phyloP scores from a whole-genome alignment of 345 rosid genomes.

The Linum trigynum region DNA sequence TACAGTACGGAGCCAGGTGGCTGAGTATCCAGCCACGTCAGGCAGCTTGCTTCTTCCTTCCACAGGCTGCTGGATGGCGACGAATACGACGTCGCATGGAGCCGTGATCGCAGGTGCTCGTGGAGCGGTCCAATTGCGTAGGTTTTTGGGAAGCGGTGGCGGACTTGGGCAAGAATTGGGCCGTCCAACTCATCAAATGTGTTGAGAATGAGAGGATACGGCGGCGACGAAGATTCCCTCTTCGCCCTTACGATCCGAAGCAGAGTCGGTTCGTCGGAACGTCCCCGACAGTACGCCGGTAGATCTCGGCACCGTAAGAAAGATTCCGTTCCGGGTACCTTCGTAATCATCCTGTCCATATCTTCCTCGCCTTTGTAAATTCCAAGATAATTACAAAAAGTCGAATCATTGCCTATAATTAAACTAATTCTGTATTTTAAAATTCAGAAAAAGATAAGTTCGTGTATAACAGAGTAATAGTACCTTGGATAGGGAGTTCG shows the following conservation, averaged over 20 bases:
- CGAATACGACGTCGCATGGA: not conserved
- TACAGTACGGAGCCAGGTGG: constrained; percentile 29
- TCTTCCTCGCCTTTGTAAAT: constrained; percentile 25
- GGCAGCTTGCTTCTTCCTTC: constrained; percentile 33
- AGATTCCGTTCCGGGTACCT: constrained; percentile 36
- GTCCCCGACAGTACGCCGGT: constrained; percentile 33
- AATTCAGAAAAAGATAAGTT: not conserved
- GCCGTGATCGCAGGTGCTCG: constrained; percentile 25
- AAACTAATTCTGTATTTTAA: no score
- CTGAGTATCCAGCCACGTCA: constrained; percentile 37
- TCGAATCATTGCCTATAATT: not conserved
- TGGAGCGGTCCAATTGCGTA: constrained; percentile 58
- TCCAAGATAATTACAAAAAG: not conserved
- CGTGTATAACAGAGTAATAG: not conserved
- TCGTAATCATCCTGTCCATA: constrained; percentile 32
- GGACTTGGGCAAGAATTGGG: constrained; percentile 35
- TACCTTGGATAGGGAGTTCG: constrained; percentile 39
- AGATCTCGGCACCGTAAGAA: constrained; percentile 43
- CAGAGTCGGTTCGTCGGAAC: constrained; percentile 6
- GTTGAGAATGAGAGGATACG: constrained; percentile 50
- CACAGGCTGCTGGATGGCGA: constrained; percentile 19
- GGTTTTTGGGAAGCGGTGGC: constrained; percentile 25
- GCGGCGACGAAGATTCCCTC: constrained; percentile 22
- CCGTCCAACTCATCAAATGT: constrained; percentile 54
- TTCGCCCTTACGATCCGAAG: constrained; percentile 13